Percentiles rank a stretch among this genome's conserved stretches.
phyloP scores from a whole-genome alignment of 1,284 basidiomycete species.

The Tilletia caries region DNA sequence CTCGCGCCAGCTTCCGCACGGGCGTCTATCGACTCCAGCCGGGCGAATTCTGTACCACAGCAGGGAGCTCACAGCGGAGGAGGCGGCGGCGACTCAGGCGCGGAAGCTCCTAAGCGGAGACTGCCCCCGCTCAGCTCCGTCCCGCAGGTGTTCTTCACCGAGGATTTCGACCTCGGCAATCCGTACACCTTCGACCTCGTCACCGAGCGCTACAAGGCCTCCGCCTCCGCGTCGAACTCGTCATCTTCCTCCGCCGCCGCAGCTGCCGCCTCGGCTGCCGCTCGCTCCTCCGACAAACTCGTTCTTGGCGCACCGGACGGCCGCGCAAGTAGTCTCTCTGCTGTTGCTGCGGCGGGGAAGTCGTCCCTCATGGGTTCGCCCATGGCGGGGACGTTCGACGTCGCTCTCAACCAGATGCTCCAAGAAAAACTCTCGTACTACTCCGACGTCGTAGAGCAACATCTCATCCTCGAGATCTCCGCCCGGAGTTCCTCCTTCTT shows the following conservation, averaged over 20 bases:
- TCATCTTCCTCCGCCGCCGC: neutral
- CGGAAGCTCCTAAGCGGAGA: slow-evolving; percentile 26
- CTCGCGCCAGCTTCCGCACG: neutral
- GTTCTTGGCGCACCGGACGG: neutral
- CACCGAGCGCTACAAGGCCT: slow-evolving; percentile 61
- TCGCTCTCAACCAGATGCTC: slow-evolving; percentile 61
- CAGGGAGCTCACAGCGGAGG: neutral
- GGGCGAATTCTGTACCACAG: neutral
- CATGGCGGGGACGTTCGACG: slow-evolving; percentile 37
- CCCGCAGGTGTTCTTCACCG: slow-evolving; percentile 70
- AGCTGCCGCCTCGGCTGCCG: slow-evolving; percentile 1
- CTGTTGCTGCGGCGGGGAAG: neutral
- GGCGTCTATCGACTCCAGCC: slow-evolving; percentile 7
- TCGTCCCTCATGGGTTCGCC: neutral
- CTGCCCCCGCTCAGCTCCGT: slow-evolving; percentile 66
- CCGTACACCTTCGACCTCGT: slow-evolving; percentile 77
- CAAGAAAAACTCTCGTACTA: slow-evolving; percentile 91
- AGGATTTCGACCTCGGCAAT: slow-evolving; percentile 80
- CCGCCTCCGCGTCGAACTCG: slow-evolving; percentile 20
- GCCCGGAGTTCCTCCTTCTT: slow-evolving; percentile 90
- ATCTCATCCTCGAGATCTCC: slow-evolving; percentile 88
- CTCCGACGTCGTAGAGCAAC: slow-evolving; percentile 89
- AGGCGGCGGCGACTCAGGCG: slow-evolving; percentile 4
- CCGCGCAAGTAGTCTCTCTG: neutral
- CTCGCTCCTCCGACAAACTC: slow-evolving; percentile 9